These are phyloP conservation scores for Delphinella strobiligena DNA, from an alignment of 2,329 filamentous ascomycete species.

Conservation along the genomic window DNA sequence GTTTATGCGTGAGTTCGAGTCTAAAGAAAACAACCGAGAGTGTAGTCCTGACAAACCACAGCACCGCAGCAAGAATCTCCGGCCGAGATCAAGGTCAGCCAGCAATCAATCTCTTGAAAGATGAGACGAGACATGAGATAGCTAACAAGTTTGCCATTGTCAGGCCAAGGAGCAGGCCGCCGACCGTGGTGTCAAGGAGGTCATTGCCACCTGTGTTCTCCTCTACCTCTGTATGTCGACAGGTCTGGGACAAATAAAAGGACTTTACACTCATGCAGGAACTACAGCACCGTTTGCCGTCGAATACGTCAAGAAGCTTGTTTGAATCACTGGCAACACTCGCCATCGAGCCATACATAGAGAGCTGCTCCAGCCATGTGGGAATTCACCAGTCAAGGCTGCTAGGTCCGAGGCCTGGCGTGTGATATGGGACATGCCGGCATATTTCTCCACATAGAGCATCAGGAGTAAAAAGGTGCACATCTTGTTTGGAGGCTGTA, in stretches of 20 bases:
- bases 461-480: too few species aligned
- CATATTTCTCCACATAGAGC: too few species aligned
- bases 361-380: too few species aligned
- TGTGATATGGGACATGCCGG: too few species aligned
- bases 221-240: constrained; percentile 69
- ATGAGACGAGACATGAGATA: neutral
- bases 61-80: constrained; percentile 58
- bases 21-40: neutral
- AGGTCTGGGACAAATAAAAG: too few species aligned
- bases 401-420: too few species aligned
- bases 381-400: too few species aligned
- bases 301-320: constrained; percentile 40
- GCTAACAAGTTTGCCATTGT: too few species aligned
- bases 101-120: neutral
- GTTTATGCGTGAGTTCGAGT: neutral
- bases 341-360: too few species aligned
- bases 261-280: too few species aligned
- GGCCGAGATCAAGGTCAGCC: constrained; percentile 51
- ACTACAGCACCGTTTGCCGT: constrained; percentile 45
- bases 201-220: constrained; percentile 51
- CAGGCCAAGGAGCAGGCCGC: constrained; percentile 54
- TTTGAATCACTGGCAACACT: too few species aligned
- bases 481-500: too few species aligned
- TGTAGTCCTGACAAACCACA: constrained; percentile 20
- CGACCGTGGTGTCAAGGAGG: constrained; percentile 53